phyloP scores from a whole-genome alignment of 2,329 filamentous ascomycete genomes.

The Microsporum ferrugineum region DNA sequence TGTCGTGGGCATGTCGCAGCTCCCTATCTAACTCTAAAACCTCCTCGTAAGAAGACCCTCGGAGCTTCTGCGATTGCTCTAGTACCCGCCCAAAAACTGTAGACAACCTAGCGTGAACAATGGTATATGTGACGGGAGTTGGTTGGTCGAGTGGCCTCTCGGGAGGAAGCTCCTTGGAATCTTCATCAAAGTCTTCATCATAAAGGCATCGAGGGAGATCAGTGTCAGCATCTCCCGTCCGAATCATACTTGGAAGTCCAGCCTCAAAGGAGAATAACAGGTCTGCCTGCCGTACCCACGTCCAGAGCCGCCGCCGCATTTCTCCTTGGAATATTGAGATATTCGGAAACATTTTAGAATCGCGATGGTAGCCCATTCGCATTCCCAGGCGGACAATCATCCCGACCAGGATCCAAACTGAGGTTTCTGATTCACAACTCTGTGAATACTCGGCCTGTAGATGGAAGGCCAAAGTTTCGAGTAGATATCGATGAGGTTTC shows the following conservation, averaged over 20 bases:
- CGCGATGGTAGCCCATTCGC: conserved; percentile 55
- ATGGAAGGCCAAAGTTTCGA: conserved; percentile 52
- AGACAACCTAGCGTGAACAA: conserved; percentile 35
- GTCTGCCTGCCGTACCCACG: conserved; percentile 47
- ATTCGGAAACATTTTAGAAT: conserved; percentile 48
- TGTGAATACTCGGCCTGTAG: conserved; percentile 51
- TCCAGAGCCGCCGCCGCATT: conserved; percentile 42
- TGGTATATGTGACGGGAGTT: conserved; percentile 43
- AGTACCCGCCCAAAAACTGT: conserved; percentile 36
- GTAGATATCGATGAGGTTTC: conserved; percentile 47
- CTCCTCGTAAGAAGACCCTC: conserved; percentile 45
- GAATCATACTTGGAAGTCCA: conserved; percentile 55
- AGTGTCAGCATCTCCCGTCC: conserved; percentile 53
- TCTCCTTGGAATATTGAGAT: conserved; percentile 52
- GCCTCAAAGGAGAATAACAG: conserved; percentile 55
- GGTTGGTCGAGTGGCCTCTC: conserved; percentile 48
- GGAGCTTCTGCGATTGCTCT: conserved; percentile 33
- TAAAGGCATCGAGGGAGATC: conserved; percentile 50
- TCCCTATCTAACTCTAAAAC: conserved; percentile 50
- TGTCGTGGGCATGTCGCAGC: conserved; percentile 46
- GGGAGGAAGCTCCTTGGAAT: conserved; percentile 44
- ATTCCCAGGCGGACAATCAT: conserved; percentile 52
- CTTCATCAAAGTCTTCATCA: conserved; percentile 54
- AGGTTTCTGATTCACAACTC: conserved; percentile 48
- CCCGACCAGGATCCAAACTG: conserved; percentile 48